Conservation (phyloP, 306 rosid species). For the Malus sylvestris region DNA sequence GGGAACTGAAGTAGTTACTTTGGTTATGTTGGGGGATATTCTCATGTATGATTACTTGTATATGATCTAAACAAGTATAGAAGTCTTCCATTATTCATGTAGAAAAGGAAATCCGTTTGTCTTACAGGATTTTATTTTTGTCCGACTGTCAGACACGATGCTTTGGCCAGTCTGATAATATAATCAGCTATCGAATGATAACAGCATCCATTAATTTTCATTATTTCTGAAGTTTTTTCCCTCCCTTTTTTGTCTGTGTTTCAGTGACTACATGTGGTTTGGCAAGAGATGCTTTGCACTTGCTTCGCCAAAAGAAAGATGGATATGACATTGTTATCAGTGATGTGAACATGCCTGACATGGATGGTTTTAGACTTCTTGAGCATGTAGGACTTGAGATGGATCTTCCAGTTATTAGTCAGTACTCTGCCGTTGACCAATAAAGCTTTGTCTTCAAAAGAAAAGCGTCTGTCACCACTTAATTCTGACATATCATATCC, state of each 20-base stretch:
- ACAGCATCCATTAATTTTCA: neutral
- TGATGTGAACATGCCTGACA: conserved; percentile 99
- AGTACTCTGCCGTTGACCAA: conserved; percentile 44
- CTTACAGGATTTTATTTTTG: neutral
- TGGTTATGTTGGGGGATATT: neutral
- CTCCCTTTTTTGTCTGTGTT: conserved; percentile 5
- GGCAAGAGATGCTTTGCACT: conserved; percentile 72
- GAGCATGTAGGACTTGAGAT: conserved; percentile 99
- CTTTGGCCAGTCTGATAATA: neutral
- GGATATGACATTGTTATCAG: conserved; percentile 92
- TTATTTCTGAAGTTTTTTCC: conserved; percentile 12
- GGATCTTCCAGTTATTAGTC: conserved; percentile 98
- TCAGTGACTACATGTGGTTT: conserved; percentile 88
- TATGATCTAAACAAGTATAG: neutral
- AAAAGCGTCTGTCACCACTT: conserved; percentile 13
- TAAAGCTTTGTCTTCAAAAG: conserved; percentile 23
- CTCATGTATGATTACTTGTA: neutral
- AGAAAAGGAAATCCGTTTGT: neutral
- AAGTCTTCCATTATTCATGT: neutral
- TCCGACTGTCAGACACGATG: neutral
- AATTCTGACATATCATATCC: conserved; percentile 32
- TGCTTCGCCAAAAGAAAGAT: conserved; percentile 84
- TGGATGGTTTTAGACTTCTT: conserved; percentile 98
- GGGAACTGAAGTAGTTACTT: conserved; percentile 4
- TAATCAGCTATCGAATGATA: conserved; percentile 14